Evolutionary conservation across 208 protist genomes (phyloP).

Genomic region (Crithidia expoeki): DNA sequence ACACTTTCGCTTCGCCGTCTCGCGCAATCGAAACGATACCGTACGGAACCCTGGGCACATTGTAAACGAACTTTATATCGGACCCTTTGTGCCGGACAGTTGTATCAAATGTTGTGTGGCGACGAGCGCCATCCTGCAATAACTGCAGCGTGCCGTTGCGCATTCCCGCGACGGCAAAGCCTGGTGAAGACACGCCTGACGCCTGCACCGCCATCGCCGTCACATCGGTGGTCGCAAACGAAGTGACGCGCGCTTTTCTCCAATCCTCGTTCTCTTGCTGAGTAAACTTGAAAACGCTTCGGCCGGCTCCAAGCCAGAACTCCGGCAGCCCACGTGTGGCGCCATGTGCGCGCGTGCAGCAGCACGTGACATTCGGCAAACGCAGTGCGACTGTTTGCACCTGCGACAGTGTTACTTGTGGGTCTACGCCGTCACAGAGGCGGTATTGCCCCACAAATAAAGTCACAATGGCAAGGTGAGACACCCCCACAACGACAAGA

Average conservation of each 20-base stretch:
- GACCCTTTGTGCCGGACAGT: conserved; percentile 36
- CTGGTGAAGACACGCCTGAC: conserved; percentile 7
- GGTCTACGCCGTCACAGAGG: no score
- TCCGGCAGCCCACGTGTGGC: neutral
- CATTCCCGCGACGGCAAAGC: conserved; percentile 39
- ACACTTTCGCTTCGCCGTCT: conserved; percentile 59
- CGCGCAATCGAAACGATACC: conserved; percentile 63
- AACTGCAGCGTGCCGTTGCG: conserved; percentile 61
- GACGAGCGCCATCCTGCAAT: conserved; percentile 10
- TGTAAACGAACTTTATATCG: conserved; percentile 40
- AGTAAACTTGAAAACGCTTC: conserved; percentile 22
- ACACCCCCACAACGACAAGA: neutral
- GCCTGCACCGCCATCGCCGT: conserved; percentile 19
- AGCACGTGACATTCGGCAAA: conserved; percentile 23
- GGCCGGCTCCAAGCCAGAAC: conserved; percentile 26
- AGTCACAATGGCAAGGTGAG: neutral
- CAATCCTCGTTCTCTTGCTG: conserved; percentile 9
- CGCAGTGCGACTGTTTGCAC: conserved; percentile 15
- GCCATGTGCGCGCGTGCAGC: conserved; percentile 3
- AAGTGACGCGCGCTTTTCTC: conserved; percentile 16
- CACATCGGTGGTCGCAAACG: conserved; percentile 31
- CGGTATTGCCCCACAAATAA: neutral
- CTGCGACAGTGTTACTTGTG: conserved; percentile 7
- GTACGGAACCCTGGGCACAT: conserved; percentile 32
- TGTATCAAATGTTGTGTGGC: conserved; percentile 28